These are phyloP conservation scores for Quercus suber DNA, from an alignment of 306 rosid genomes.

Conservation along the genomic window DNA sequence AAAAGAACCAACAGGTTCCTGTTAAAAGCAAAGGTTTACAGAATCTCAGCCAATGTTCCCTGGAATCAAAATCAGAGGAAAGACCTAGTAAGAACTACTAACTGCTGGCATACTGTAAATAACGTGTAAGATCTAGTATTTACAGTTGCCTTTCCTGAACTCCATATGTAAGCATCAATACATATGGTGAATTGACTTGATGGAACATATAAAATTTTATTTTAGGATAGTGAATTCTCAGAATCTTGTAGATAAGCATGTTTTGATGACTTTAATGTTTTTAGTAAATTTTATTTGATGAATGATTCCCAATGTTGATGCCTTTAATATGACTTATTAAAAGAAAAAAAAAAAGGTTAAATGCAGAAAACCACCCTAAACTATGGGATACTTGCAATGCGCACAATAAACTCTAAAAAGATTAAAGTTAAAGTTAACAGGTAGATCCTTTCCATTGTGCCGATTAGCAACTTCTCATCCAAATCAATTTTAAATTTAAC, in stretches of 20 bases:
- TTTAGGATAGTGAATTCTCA: neutral
- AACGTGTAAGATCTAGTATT: neutral
- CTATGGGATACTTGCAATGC: too few species aligned
- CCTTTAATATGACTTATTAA: neutral
- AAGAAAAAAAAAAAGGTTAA: too few species aligned
- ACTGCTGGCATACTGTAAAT: constrained; percentile 3
- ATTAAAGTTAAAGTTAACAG: too few species aligned
- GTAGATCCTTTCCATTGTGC: too few species aligned
- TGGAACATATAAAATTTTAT: neutral
- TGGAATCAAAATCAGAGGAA: neutral
- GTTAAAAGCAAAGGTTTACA: constrained; percentile 78
- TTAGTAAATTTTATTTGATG: neutral
- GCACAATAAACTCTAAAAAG: too few species aligned
- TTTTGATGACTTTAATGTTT: neutral
- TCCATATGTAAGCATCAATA: neutral
- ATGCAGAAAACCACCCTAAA: too few species aligned
- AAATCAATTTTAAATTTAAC: too few species aligned
- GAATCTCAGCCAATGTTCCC: constrained; percentile 70
- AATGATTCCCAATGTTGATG: neutral
- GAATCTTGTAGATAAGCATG: neutral
- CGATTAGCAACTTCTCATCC: too few species aligned
- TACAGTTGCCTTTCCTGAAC: neutral
- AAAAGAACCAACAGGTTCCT: constrained; percentile 48
- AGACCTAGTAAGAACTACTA: neutral
- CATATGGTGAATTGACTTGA: neutral